Percentiles rank a stretch among this genome's conserved stretches.
Conservation (phyloP, 192 early-diverging fungal genomes). For the Kickxella alabastrina region DNA sequence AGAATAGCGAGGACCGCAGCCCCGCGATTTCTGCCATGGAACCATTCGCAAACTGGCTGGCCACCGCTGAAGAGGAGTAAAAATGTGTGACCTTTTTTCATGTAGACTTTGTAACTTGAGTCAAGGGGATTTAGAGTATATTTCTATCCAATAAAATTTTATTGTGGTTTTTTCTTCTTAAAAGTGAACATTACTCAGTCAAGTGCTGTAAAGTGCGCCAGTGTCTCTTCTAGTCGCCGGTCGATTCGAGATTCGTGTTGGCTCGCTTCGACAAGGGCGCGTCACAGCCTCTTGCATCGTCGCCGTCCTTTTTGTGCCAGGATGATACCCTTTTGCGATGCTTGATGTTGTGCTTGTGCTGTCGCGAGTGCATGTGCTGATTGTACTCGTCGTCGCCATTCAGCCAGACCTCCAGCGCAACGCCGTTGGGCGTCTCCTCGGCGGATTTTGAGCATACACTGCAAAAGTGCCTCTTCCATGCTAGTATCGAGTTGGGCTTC, state of each 20-base stretch:
- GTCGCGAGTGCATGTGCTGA: conserved; percentile 65
- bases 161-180: too few species aligned
- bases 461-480: conserved; percentile 71
- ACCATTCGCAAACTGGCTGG: conserved; percentile 77
- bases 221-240: too few species aligned
- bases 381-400: conserved; percentile 75
- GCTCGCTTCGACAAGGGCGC: too few species aligned
- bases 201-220: too few species aligned
- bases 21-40: conserved; percentile 57
- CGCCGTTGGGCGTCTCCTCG: conserved; percentile 37
- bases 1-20: conserved; percentile 37
- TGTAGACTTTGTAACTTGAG: too few species aligned
- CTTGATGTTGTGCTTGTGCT: conserved; percentile 56
- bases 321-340: too few species aligned
- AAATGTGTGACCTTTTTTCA: not conserved
- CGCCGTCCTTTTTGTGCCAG: too few species aligned
- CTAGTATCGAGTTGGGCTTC: conserved; percentile 22
- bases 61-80: conserved; percentile 80
- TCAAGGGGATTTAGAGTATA: too few species aligned
- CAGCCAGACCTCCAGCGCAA: conserved; percentile 49
- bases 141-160: too few species aligned
- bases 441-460: conserved; percentile 57
- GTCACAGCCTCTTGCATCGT: too few species aligned
- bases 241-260: too few species aligned
- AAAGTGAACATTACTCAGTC: too few species aligned